These are phyloP conservation scores for Arthrobotrys sphaeroides DNA, from an alignment of 2,329 filamentous ascomycete species.

Conservation along the genomic window DNA sequence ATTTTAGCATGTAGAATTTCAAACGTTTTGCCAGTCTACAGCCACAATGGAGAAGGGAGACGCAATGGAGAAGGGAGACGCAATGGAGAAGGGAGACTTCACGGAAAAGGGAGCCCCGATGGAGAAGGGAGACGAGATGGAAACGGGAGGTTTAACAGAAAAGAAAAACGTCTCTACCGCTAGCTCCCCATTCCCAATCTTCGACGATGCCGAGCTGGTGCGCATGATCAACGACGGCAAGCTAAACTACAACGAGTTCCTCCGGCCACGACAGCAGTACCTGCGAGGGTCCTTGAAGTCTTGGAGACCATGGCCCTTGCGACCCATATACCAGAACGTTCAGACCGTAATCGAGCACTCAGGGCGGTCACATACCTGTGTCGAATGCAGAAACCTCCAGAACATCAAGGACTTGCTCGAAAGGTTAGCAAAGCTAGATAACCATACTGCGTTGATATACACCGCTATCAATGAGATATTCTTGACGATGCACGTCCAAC, in stretches of 20 bases:
- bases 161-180: no score
- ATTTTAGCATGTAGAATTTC: not conserved
- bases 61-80: no score
- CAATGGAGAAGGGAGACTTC: no score
- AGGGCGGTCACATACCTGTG: not conserved
- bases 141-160: no score
- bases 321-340: conserved; percentile 37
- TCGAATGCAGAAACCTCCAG: not conserved
- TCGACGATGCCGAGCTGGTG: conserved; percentile 10
- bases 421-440: conserved; percentile 38
- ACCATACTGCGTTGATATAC: conserved; percentile 29
- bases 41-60: not conserved
- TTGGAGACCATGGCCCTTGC: not conserved
- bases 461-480: conserved; percentile 32
- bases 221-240: conserved; percentile 6
- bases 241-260: conserved; percentile 7
- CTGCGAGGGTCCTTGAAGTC: conserved; percentile 2
- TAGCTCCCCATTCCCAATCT: conserved; percentile 25
- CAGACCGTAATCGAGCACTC: conserved; percentile 20
- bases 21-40: not conserved
- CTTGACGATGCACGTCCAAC: conserved; percentile 22
- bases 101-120: no score
- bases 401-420: conserved; percentile 23
- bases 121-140: no score
- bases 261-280: conserved; percentile 26